Evolutionary conservation across 2,329 filamentous ascomycete species (phyloP), one percentile per base, ranked within the genome.

Genomic region (Colletotrichum kahawae): DNA sequence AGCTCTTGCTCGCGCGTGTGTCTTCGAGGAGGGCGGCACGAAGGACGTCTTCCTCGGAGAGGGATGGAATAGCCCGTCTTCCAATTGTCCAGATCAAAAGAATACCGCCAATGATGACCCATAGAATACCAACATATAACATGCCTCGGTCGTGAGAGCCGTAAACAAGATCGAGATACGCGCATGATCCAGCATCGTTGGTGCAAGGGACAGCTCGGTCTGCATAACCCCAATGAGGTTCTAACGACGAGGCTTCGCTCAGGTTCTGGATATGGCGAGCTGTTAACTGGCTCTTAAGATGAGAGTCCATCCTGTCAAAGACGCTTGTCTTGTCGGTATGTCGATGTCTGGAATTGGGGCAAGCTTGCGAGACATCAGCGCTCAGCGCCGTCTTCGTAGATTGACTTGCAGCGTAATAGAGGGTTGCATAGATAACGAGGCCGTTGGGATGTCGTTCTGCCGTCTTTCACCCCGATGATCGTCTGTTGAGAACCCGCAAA

Each of bases 151-250:
- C 88, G 79, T 90, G 89, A 16, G 85, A 81, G 31, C 77, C 75
- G 76, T 90, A 90, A 65, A 90, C 88, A 54, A 85, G 82, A 74
- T 90, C 89, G 63, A 90, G 86, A 77, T 89, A 89, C 31, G 79
- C 84, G 79, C 87, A 89, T 13, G 87, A 86, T 21, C 86, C 87
- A 16, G 82, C 77, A 72, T 88, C 87, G 78, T 83, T 87, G 60
- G 81, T 84, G 80, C 87, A 89, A 5, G 87, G 87, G 9, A 88
- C 54, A 2, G 84, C 82, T 38, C 87, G 85, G 77, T 84, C 82
- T n/a, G 82, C 83, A 70, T 88, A 89, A 66, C 87, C 87, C 87
- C 87, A 89, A 78, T 89, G 86, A 48, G 82, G 82, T 74, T 85
- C 82, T n/a, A 84, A 71, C 18, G 71, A 66, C 36, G 78, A 76